Evolutionary conservation across 768 basidiomycete species (phyloP).

Genomic region (Leccinum imitatum): DNA sequence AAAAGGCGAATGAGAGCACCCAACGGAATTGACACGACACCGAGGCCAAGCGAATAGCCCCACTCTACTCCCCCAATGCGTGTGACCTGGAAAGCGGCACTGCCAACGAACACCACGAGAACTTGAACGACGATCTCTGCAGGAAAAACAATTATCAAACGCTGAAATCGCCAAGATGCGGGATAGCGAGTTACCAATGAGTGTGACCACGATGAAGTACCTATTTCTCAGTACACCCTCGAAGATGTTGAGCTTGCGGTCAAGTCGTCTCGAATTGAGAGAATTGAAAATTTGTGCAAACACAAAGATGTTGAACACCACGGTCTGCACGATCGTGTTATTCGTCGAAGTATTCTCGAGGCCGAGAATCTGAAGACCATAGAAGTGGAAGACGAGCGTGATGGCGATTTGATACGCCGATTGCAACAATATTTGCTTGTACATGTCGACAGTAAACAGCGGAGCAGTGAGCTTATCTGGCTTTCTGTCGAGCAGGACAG

Average conservation of each 20-base stretch:
- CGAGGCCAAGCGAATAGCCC: slow-evolving; percentile 89
- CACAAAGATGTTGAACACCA: slow-evolving; percentile 98
- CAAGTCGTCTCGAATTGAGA: slow-evolving; percentile 80
- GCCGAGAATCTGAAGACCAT: slow-evolving; percentile 69
- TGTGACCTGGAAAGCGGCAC: slow-evolving; percentile 88
- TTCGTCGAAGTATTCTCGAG: slow-evolving; percentile 37
- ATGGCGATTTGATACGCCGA: slow-evolving; percentile 82
- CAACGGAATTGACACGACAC: slow-evolving; percentile 83
- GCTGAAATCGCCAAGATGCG: not conserved
- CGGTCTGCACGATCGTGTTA: slow-evolving; percentile 62
- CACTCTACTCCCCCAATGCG: slow-evolving; percentile 80
- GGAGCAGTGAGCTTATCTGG: slow-evolving; percentile 90
- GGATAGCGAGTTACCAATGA: slow-evolving; percentile 61
- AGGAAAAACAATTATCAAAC: slow-evolving; percentile 3
- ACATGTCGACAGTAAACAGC: slow-evolving; percentile 90
- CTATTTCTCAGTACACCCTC: slow-evolving; percentile 75
- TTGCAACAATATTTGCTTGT: slow-evolving; percentile 93
- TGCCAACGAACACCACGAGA: slow-evolving; percentile 88
- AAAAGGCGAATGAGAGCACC: slow-evolving; percentile 78
- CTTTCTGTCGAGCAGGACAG: slow-evolving; percentile 77
- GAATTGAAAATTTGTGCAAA: slow-evolving; percentile 98
- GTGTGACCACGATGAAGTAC: slow-evolving; percentile 83
- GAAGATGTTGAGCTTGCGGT: slow-evolving; percentile 83
- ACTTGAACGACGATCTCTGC: slow-evolving; percentile 86
- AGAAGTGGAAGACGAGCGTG: slow-evolving; percentile 89